Evolutionary conservation across 345 rosid species (phyloP).

Genomic region (Eucalyptus erythrocorys): DNA sequence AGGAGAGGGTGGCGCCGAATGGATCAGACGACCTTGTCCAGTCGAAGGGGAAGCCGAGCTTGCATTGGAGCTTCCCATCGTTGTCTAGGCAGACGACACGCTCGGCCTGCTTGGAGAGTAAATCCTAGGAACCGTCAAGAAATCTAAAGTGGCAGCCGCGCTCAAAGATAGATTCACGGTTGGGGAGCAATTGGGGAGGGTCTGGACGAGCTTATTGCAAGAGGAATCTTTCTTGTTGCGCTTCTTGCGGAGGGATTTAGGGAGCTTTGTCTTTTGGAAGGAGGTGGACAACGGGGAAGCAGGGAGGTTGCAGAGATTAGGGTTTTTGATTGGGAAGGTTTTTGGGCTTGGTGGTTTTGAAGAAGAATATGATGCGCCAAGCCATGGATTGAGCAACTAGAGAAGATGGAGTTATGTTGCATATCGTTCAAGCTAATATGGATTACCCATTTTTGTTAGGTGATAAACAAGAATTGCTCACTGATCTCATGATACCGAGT

Average conservation of each 20-base stretch:
- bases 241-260: too few relatives aligned
- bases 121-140: neutral
- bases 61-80: conserved; percentile 65
- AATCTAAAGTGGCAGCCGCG: too few relatives aligned
- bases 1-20: conserved; percentile 48
- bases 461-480: neutral
- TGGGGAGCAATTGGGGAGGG: too few relatives aligned
- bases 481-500: neutral
- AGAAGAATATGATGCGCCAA: neutral
- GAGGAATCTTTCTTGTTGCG: too few relatives aligned
- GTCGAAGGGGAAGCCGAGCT: conserved; percentile 81
- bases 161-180: too few relatives aligned
- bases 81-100: conserved; percentile 52
- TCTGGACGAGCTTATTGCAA: too few relatives aligned
- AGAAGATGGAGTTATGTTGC: neutral
- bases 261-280: too few relatives aligned
- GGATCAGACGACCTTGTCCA: conserved; percentile 38
- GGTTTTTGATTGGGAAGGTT: too few relatives aligned
- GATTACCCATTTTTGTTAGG: neutral
- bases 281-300: conserved; percentile 38
- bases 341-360: too few relatives aligned
- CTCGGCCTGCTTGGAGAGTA: conserved; percentile 51
- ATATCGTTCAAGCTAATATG: neutral
- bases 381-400: conserved; percentile 12
- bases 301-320: too few relatives aligned